Conservation (phyloP, 2,329 filamentous ascomycete species). For the Alternaria brassicicola region DNA sequence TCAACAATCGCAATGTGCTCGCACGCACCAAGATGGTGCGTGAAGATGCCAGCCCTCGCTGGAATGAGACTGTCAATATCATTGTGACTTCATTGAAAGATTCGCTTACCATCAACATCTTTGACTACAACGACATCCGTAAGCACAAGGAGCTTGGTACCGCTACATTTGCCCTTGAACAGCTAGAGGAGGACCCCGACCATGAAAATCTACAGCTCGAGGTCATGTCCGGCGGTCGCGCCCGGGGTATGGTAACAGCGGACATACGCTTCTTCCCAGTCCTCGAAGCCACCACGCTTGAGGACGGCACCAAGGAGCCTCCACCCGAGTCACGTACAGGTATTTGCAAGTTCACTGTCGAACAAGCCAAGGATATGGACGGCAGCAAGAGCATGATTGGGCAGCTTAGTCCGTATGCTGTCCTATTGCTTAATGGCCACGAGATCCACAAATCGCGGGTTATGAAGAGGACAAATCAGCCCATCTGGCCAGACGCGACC, state of each 20-base stretch:
- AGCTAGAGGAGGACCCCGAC: slow-evolving; percentile 75
- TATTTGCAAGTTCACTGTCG: slow-evolving; percentile 90
- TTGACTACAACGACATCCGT: slow-evolving; percentile 92
- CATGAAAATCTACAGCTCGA: slow-evolving; percentile 87
- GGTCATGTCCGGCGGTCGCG: slow-evolving; percentile 81
- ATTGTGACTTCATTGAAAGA: slow-evolving; percentile 93
- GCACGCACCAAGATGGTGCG: slow-evolving; percentile 87
- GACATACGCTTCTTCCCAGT: slow-evolving; percentile 97
- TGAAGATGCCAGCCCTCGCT: slow-evolving; percentile 84
- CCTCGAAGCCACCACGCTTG: slow-evolving; percentile 71
- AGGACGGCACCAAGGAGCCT: slow-evolving; percentile 78
- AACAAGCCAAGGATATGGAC: slow-evolving; percentile 96
- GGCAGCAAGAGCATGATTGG: slow-evolving; percentile 90
- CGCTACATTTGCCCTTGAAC: slow-evolving; percentile 83
- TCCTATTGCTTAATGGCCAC: slow-evolving; percentile 88
- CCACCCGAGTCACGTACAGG: slow-evolving; percentile 90
- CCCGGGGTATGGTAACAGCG: slow-evolving; percentile 76
- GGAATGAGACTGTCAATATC: slow-evolving; percentile 97
- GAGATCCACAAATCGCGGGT: slow-evolving; percentile 88
- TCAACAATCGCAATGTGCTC: slow-evolving; percentile 81
- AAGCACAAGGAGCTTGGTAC: slow-evolving; percentile 95
- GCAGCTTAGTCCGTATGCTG: slow-evolving; percentile 87
- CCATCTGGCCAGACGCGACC: slow-evolving; percentile 89
- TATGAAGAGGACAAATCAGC: slow-evolving; percentile 95
- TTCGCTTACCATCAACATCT: slow-evolving; percentile 80